Evolutionary conservation across 768 basidiomycete genomes (phyloP), one percentile per base, ranked within the genome.

Genomic region (Mycena chlorophos): DNA sequence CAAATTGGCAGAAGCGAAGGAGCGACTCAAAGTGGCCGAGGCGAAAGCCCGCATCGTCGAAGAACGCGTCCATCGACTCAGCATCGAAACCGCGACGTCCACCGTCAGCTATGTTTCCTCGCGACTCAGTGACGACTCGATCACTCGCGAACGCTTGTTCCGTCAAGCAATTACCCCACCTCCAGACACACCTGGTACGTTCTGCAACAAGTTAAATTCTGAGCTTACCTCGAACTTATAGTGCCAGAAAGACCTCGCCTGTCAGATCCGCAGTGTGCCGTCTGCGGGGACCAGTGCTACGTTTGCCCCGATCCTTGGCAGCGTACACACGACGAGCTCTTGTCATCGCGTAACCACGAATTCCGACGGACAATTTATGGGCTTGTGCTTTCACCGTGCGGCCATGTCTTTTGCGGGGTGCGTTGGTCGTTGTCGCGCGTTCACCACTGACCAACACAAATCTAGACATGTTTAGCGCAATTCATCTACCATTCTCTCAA

Each of bases 401-500:
- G 38, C 17, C 39, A 43, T 53, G 27, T 47, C n/a, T 47, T 31
- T 27, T 53, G 52, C 27, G 43, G 39, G 17, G 43, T 47, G n/a
- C 39, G 39, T 20, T 40, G 12, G 19, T 5, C 10, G 10, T 12
- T 40, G 20, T 40, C 31, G 17, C 31, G 20, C 6, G 19, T 40
- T 6, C 39, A 40, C 19, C 19, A 6, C 39, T 10, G 39, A 19
- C 19, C 39, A 12, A 10, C 20, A 6, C 19, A 12, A 40, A 40
- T 34, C 31, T 47, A 64, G 63, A 57, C 57, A 16, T 64, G 63
- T 46, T 40, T 64, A 5, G 63, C 63, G 13, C 55, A 59, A 50
- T 16, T 55, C 20, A 64, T 64, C 16, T 64, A 62, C 27, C 57
- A 56, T 19, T 53, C 23, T 30, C 56, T 64, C 34, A 55, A 64